Percentiles rank a stretch among this genome's conserved stretches.
Evolutionary conservation across 331 rosid genomes (phyloP).

Genomic region (Quercus lobata): DNA sequence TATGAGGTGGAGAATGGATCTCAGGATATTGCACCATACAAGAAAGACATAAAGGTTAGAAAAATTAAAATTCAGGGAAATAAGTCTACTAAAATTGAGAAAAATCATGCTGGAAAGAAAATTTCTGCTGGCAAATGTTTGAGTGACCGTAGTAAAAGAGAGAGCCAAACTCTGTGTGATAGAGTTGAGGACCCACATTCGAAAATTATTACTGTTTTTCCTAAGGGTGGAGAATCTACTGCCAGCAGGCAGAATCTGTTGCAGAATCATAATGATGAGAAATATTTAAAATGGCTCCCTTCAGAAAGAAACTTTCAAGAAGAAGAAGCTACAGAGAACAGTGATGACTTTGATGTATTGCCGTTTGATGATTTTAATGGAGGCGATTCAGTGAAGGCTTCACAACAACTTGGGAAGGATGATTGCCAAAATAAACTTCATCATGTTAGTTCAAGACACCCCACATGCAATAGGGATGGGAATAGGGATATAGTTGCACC

Average conservation of each 20-base stretch:
- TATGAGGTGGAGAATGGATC: not conserved
- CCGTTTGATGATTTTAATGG: slow-evolving; percentile 51
- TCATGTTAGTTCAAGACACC: slow-evolving; percentile 58
- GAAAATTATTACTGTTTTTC: slow-evolving; percentile 32
- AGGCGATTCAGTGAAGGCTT: slow-evolving; percentile 51
- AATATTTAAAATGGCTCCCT: slow-evolving; percentile 45
- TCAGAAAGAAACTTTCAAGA: slow-evolving; percentile 53
- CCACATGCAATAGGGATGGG: slow-evolving; percentile 50
- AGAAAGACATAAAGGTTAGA: slow-evolving; percentile 48
- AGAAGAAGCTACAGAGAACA: slow-evolving; percentile 46
- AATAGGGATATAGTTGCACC: slow-evolving; percentile 62
- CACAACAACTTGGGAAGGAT: slow-evolving; percentile 49
- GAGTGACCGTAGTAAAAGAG: slow-evolving; percentile 49
- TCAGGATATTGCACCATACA: slow-evolving; percentile 40
- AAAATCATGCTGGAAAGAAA: slow-evolving; percentile 36
- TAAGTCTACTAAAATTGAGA: slow-evolving; percentile 49
- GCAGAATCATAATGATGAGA: slow-evolving; percentile 50
- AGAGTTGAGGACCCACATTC: slow-evolving; percentile 42
- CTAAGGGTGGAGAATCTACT: slow-evolving; percentile 36
- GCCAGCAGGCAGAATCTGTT: slow-evolving; percentile 44
- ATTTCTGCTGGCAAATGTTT: slow-evolving; percentile 31
- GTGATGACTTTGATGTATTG: slow-evolving; percentile 33
- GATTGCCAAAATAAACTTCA: slow-evolving; percentile 64
- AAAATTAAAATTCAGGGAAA: slow-evolving; percentile 46
- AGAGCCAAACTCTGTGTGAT: slow-evolving; percentile 26